Evolutionary conservation across 805 yeast species (phyloP), one percentile per base, ranked within the genome.

Genomic region (Yamadazyma paraphyllophila): DNA sequence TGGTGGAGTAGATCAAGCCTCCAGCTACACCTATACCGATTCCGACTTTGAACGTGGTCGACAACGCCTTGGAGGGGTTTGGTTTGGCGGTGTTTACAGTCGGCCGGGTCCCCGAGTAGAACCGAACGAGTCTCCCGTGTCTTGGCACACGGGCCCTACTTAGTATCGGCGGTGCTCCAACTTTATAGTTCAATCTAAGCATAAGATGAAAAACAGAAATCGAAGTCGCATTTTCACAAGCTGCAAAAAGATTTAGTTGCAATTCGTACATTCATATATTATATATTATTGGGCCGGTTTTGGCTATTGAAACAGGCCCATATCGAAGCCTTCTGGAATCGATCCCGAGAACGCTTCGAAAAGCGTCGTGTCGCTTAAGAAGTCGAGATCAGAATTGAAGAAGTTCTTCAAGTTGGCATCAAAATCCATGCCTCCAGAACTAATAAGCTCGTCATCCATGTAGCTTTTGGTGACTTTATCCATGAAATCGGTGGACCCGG

Each of bases 1-100:
- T 75, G 17, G 76, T 61, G 42, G 55, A 50, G 49, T 66, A 72
- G 12, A 68, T 54, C 1, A 57, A 43, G 11, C 64, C 48, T 5
- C 65, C 63, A 1, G 54, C 57, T 4, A 65, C 34, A 3, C 71
- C 69, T 10, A 67, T 27, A 3, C 57, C 71, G 4, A 57, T 41
- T n/a, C 66, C 65, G 7, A 62, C 14, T 17, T 45, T 44, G 38
- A 51, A 51, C 13, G 40, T 26, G 8, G 41, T 41, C 27, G n/a
- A n/a, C 8, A 37, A 20, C 24, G 20, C 6, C 24, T 20, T 20
- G 24, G 24, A 20, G 6, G 24, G 6, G 24, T 20, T 20, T 20
- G 3, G 24, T 20, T 20, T 20, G 6, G 24, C 24, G 24, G 24
- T 20, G 24, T 20, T 20, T 20, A 20, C 24, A 20, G 24, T 20